Percentiles rank a stretch among this genome's conserved stretches.
Evolutionary conservation across 2,329 filamentous ascomycete genomes (phyloP).

Genomic region (Alternaria infectoria): DNA sequence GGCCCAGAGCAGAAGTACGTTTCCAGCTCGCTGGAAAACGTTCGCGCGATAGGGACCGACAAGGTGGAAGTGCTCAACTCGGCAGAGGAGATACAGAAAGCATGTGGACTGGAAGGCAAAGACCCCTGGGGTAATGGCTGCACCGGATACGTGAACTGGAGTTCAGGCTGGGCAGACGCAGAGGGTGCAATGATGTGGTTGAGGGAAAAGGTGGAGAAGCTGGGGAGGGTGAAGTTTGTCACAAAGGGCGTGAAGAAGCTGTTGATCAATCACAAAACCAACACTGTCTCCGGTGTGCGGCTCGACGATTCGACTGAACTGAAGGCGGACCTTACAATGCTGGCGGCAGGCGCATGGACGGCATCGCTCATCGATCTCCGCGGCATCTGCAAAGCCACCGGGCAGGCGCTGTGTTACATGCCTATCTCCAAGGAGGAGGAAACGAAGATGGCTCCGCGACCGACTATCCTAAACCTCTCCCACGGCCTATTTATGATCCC

Average conservation of each 20-base stretch:
- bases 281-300: conserved; percentile 63
- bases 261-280: conserved; percentile 45
- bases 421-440: conserved; percentile 76
- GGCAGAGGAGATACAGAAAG: conserved; percentile 46
- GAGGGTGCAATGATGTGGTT: conserved; percentile 72
- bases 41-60: conserved; percentile 44
- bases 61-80: conserved; percentile 50
- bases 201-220: conserved; percentile 60
- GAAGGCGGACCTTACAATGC: conserved; percentile 73
- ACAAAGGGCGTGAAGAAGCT: conserved; percentile 57
- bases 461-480: conserved; percentile 74
- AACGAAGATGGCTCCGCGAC: conserved; percentile 66
- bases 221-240: conserved; percentile 60
- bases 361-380: conserved; percentile 76
- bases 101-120: conserved; percentile 52
- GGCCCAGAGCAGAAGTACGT: conserved; percentile 53
- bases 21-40: conserved; percentile 43
- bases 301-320: conserved; percentile 59
- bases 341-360: conserved; percentile 90
- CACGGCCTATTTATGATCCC: conserved; percentile 78
- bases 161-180: conserved; percentile 82
- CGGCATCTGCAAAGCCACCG: conserved; percentile 78
- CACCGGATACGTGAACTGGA: conserved; percentile 75
- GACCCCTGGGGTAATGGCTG: conserved; percentile 55
- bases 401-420: conserved; percentile 81